phyloP scores from a whole-genome alignment of 352 stramenopile species.

The Phytophthora meadii region DNA sequence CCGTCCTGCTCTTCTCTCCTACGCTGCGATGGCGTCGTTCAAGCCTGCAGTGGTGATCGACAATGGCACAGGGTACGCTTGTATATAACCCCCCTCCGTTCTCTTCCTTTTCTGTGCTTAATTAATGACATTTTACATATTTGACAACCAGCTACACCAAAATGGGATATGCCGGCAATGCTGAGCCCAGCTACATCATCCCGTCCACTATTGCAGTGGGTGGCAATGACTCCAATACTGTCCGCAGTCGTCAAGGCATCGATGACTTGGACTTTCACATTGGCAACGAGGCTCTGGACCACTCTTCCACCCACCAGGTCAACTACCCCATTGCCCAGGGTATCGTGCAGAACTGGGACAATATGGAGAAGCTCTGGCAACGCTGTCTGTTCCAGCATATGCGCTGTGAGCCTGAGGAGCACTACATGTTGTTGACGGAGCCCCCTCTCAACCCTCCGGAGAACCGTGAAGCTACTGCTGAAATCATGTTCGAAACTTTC shows the following conservation, averaged over 20 bases:
- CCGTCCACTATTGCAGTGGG: conserved; percentile 93
- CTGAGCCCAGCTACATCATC: conserved; percentile 95
- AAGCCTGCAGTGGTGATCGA: conserved; percentile 97
- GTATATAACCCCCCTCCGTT: background rate
- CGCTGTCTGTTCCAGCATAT: conserved; percentile 94
- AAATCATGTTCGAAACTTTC: conserved; percentile 98
- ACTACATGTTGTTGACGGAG: conserved; percentile 93
- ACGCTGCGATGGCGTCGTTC: conserved; percentile 59
- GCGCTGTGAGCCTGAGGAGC: conserved; percentile 93
- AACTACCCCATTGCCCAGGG: conserved; percentile 91
- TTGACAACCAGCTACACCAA: conserved; percentile 92
- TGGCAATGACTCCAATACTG: conserved; percentile 64
- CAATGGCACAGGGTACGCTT: conserved; percentile 94
- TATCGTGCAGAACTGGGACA: conserved; percentile 95
- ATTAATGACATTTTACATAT: background rate
- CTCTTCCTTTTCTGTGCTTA: background rate
- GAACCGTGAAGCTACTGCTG: conserved; percentile 95
- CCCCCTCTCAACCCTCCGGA: conserved; percentile 94
- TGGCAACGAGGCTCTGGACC: conserved; percentile 91
- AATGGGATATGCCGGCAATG: conserved; percentile 96
- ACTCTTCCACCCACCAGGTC: conserved; percentile 92
- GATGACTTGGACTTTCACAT: conserved; percentile 97
- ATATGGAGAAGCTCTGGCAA: conserved; percentile 96
- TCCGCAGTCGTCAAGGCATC: conserved; percentile 90
- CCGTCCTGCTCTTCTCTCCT: conserved; percentile 1